phyloP scores from a whole-genome alignment of 2,329 filamentous ascomycete genomes.

The Clonostachys rosea region DNA sequence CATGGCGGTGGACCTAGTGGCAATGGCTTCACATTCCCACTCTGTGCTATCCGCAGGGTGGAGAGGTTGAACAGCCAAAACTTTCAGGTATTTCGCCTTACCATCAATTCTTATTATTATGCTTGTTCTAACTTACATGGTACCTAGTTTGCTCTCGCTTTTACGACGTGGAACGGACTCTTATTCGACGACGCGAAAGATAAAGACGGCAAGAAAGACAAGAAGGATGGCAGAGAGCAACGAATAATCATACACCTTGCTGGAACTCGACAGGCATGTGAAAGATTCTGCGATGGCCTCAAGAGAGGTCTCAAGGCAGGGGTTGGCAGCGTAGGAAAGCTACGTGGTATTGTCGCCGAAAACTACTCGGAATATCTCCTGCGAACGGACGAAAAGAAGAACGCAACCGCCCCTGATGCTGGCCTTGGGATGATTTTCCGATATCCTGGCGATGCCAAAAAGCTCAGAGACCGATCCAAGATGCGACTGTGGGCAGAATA shows the following conservation, averaged over 20 bases:
- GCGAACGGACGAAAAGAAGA: conserved; percentile 58
- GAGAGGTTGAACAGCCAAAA: conserved; percentile 91
- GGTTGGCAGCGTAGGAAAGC: conserved; percentile 81
- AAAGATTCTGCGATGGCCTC: conserved; percentile 92
- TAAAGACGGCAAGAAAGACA: conserved; percentile 31
- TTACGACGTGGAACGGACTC: conserved; percentile 90
- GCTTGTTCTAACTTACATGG: neutral
- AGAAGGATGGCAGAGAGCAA: conserved; percentile 56
- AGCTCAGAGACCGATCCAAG: conserved; percentile 90
- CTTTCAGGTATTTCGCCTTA: conserved; percentile 52
- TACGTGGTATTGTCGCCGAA: conserved; percentile 74
- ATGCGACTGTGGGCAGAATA: conserved; percentile 98
- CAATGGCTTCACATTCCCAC: conserved; percentile 91
- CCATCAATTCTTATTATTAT: neutral
- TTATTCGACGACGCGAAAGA: conserved; percentile 51
- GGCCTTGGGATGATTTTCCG: conserved; percentile 88
- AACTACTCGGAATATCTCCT: conserved; percentile 89
- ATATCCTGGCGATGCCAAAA: conserved; percentile 92
- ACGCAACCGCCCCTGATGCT: conserved; percentile 67
- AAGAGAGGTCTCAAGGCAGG: conserved; percentile 85
- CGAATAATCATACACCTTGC: conserved; percentile 89
- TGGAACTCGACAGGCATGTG: conserved; percentile 82
- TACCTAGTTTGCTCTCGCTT: conserved; percentile 77
- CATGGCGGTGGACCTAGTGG: conserved; percentile 88
- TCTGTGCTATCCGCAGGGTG: conserved; percentile 87